Conservation (phyloP, 1,284 basidiomycete species). For the Kalmanozyma brasiliensis region DNA sequence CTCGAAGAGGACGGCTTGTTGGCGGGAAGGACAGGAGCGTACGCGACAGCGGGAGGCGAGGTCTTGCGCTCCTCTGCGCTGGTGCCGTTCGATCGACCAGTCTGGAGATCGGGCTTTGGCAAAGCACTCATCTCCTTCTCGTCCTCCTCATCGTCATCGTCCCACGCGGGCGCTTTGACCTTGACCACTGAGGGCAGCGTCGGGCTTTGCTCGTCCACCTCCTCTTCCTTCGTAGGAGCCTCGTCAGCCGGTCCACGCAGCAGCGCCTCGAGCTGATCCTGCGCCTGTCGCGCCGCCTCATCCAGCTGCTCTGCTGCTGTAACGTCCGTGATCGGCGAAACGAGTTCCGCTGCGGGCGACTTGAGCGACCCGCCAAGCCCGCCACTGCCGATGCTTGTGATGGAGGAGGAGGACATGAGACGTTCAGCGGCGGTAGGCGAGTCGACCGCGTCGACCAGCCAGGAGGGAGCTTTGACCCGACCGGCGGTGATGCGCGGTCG, state of each 20-base stretch:
- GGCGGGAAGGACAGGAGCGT: neutral
- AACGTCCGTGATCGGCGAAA: constrained; percentile 32
- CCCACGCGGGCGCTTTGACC: constrained; percentile 52
- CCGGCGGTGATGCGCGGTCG: constrained; percentile 28
- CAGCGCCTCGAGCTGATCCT: constrained; percentile 43
- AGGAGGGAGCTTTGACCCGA: constrained; percentile 32
- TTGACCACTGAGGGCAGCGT: constrained; percentile 1
- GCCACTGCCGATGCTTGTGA: neutral
- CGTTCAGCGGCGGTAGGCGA: constrained; percentile 30
- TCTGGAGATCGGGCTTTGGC: constrained; percentile 25
- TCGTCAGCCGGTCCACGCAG: constrained; percentile 21
- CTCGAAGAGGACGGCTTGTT: neutral
- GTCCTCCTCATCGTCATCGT: constrained; percentile 56
- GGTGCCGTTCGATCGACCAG: neutral
- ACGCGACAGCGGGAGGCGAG: too few species aligned
- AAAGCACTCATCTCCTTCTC: constrained; percentile 44
- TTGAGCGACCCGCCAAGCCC: constrained; percentile 3
- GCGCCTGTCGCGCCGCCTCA: constrained; percentile 33
- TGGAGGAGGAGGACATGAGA: constrained; percentile 11
- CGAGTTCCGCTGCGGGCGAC: constrained; percentile 8
- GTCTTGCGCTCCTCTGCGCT: neutral
- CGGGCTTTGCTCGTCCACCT: neutral
- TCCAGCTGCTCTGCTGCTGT: constrained; percentile 33
- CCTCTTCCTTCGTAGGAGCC: neutral
- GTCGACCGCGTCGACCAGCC: constrained; percentile 42